phyloP scores from a whole-genome alignment of 495 filamentous ascomycete species.

The Choiromyces venosus region DNA sequence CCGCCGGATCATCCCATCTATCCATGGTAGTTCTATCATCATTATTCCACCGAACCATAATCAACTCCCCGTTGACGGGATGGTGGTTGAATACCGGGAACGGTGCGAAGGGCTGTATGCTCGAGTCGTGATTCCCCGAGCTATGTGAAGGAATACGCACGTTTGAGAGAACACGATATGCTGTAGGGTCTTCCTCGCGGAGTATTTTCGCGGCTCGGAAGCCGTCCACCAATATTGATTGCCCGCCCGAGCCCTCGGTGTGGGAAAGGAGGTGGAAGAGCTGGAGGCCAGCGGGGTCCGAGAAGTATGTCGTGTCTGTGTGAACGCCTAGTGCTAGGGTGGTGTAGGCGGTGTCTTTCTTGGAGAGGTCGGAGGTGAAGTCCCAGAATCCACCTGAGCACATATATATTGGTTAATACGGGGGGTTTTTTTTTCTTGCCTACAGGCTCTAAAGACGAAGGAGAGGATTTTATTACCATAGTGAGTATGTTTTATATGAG shows the following conservation, averaged over 20 bases:
- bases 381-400: conserved; percentile 76
- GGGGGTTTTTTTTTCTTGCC: background rate
- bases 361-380: conserved; percentile 80
- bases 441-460: background rate
- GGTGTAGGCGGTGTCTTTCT: conserved; percentile 92
- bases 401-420: background rate
- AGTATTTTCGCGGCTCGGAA: conserved; percentile 63
- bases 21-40: conserved; percentile 68
- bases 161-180: conserved; percentile 51
- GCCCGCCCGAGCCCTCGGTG: conserved; percentile 58
- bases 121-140: conserved; percentile 75
- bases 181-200: conserved; percentile 45
- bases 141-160: conserved; percentile 65
- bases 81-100: conserved; percentile 65
- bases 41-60: conserved; percentile 85
- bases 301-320: conserved; percentile 93
- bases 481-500: conserved; percentile 78
- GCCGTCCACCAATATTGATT: conserved; percentile 75
- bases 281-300: conserved; percentile 81
- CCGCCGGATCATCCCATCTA: conserved; percentile 44
- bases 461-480: conserved; percentile 55
- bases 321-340: conserved; percentile 68
- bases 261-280: conserved; percentile 86
- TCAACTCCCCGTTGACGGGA: conserved; percentile 45
- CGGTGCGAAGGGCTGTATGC: conserved; percentile 60